Evolutionary conservation across 1,139 yeast genomes (phyloP).

Genomic region (Pichia sp.): DNA sequence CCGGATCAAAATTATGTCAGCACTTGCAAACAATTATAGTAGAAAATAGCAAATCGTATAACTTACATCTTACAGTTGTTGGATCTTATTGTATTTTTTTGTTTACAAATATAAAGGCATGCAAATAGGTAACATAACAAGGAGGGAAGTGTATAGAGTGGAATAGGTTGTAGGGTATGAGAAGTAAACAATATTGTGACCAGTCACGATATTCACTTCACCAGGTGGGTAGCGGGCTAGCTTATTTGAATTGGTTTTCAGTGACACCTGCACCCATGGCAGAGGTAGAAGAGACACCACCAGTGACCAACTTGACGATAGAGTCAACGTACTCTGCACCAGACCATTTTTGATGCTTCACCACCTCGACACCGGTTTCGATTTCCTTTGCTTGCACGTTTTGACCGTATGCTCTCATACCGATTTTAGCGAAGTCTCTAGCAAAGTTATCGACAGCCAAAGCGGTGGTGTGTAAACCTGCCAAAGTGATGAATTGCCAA

Average conservation of each 20-base stretch:
- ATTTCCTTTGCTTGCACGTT: constrained; percentile 84
- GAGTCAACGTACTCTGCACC: constrained; percentile 98
- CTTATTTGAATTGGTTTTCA: constrained; percentile 81
- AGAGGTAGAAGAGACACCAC: constrained; percentile 93
- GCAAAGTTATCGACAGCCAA: constrained; percentile 86
- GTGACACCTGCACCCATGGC: constrained; percentile 99
- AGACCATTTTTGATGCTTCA: constrained; percentile 98
- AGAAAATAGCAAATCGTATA: too few relatives aligned
- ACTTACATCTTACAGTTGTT: too few relatives aligned
- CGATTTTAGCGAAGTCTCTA: constrained; percentile 66
- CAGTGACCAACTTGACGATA: constrained; percentile 81
- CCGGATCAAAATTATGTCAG: too few relatives aligned
- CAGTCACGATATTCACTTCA: too few relatives aligned
- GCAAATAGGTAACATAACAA: too few relatives aligned
- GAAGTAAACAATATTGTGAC: too few relatives aligned
- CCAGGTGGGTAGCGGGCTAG: too few relatives aligned
- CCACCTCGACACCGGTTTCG: constrained; percentile 86
- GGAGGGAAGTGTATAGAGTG: too few relatives aligned
- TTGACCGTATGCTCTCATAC: constrained; percentile 95
- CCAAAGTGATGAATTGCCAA: constrained; percentile 97
- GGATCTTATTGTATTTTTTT: too few relatives aligned
- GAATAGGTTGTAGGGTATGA: too few relatives aligned
- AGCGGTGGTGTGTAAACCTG: constrained; percentile 96
- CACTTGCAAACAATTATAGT: too few relatives aligned
- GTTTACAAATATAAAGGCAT: too few relatives aligned